phyloP scores from a whole-genome alignment of 371 early-diverging fungal genomes.

The Circinella umbellata region DNA sequence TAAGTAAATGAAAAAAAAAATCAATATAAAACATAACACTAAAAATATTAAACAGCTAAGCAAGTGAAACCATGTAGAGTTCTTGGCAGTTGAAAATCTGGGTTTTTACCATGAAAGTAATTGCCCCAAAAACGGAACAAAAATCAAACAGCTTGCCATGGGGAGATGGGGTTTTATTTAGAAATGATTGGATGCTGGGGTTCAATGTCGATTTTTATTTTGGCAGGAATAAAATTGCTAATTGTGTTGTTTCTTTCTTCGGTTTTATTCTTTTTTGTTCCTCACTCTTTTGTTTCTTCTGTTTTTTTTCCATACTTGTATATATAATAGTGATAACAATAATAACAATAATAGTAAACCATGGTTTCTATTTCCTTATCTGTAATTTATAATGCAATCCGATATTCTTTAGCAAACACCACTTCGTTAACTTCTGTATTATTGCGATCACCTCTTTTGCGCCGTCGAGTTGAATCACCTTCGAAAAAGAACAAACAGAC shows the following conservation, averaged over 20 bases:
- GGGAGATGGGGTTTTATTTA: background rate
- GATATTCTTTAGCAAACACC: constrained; percentile 8
- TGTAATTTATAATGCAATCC: constrained; percentile 13
- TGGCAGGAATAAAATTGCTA: background rate
- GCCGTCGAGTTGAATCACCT: background rate
- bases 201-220: background rate
- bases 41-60: background rate
- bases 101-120: too few species aligned
- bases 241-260: background rate
- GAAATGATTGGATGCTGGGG: background rate
- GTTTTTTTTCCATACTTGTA: background rate
- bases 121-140: too few species aligned
- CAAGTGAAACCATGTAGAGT: background rate
- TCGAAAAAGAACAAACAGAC: background rate
- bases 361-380: constrained; percentile 17
- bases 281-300: constrained; percentile 1
- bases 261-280: constrained; percentile 9
- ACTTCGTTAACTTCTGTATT: background rate
- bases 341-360: too few species aligned
- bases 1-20: constrained; percentile 26
- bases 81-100: background rate
- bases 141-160: background rate
- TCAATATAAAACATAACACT: background rate
- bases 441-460: constrained; percentile 6
- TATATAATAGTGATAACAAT: background rate